Conservation (phyloP, 768 basidiomycete species). For the Pisolithus orientalis region DNA sequence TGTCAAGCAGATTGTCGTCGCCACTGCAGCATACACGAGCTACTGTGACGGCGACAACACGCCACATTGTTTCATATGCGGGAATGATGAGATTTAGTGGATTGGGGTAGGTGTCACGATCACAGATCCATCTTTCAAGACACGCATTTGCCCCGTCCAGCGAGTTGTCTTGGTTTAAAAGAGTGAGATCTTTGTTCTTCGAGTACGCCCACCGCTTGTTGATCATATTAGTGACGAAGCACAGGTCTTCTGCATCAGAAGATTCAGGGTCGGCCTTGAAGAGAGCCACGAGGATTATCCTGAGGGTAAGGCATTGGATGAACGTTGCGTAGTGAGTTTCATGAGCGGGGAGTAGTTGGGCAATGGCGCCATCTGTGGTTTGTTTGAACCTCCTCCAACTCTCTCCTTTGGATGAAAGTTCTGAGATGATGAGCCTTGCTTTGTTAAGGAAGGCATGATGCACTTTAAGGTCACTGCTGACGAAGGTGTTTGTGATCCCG, state of each 20-base stretch:
- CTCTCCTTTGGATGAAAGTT: conserved; percentile 1
- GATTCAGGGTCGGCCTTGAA: conserved; percentile 22
- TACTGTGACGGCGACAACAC: conserved; percentile 48
- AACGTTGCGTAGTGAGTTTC: conserved; percentile 30
- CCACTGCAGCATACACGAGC: conserved; percentile 21
- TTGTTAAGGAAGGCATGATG: conserved; percentile 23
- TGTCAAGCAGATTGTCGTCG: conserved; percentile 12
- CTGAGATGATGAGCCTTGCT: conserved; percentile 18
- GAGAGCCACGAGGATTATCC: conserved; percentile 38
- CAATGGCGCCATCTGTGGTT: conserved; percentile 9
- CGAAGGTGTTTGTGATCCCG: conserved; percentile 44
- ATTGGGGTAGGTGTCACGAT: conserved; percentile 14
- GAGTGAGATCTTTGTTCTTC: conserved; percentile 8
- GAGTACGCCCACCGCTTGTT: conserved; percentile 21
- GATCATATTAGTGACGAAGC: conserved; percentile 36
- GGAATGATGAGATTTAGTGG: conserved; percentile 55
- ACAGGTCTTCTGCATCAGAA: conserved; percentile 32
- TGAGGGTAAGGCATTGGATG: conserved; percentile 39
- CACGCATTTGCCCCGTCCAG: conserved; percentile 30
- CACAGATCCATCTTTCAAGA: conserved; percentile 31
- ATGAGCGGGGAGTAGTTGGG: conserved; percentile 8
- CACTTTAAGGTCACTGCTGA: conserved; percentile 28
- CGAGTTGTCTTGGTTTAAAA: conserved; percentile 14
- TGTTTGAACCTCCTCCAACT: conserved; percentile 11
- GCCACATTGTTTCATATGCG: conserved; percentile 59